These are phyloP conservation scores for Didymella pinodella DNA, from an alignment of 2,329 filamentous ascomycete species.

Conservation along the genomic window DNA sequence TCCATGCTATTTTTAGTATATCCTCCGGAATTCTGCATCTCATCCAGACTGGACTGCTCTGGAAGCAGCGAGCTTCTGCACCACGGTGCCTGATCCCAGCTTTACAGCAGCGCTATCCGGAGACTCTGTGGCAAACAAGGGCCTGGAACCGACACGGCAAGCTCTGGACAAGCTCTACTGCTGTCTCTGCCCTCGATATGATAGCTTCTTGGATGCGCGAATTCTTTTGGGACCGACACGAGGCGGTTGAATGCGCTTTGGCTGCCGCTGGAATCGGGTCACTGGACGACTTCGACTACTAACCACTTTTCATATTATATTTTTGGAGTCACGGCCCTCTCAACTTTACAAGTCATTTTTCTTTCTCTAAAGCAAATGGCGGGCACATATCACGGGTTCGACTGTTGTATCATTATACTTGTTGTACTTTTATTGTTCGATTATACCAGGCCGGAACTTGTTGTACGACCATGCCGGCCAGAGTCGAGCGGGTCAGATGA, in stretches of 20 bases:
- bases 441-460: neutral
- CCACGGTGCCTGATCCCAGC: conserved; percentile 35
- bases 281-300: conserved; percentile 37
- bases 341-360: conserved; percentile 14
- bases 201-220: conserved; percentile 46
- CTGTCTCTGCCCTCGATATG: conserved; percentile 46
- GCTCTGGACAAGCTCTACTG: conserved; percentile 46
- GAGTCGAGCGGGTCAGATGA: neutral
- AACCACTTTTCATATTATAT: conserved; percentile 11
- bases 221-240: conserved; percentile 49
- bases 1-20: conserved; percentile 43
- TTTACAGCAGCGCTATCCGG: conserved; percentile 40
- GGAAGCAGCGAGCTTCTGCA: conserved; percentile 38
- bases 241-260: conserved; percentile 43
- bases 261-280: conserved; percentile 39
- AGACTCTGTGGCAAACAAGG: conserved; percentile 40
- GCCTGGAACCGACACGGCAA: conserved; percentile 43
- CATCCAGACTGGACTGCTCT: conserved; percentile 39
- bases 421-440: neutral
- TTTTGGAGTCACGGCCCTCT: conserved; percentile 22
- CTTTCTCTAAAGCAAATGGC: conserved; percentile 6
- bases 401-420: conserved; percentile 8
- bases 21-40: conserved; percentile 44
- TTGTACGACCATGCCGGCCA: neutral
- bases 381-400: neutral